Evolutionary conservation across 1,139 yeast species (phyloP), one percentile per base, ranked within the genome.

Genomic region (Waltiozyma sp.): DNA sequence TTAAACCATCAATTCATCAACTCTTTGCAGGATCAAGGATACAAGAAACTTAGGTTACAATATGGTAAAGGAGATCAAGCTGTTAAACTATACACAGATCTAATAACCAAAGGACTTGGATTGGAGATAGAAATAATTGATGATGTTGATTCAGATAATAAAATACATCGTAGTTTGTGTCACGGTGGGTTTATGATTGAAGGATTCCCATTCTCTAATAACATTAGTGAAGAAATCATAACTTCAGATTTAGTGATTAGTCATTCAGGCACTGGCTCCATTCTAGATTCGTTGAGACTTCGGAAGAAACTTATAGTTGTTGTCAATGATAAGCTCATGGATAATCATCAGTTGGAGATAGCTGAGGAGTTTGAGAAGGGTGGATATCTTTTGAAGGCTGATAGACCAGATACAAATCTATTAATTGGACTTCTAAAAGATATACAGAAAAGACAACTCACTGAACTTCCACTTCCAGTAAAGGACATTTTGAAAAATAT

Each of bases 191-290:
- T 69, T 1, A 49, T 52, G 3, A 53, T 75, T 10, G 57, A 60
- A 21, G 77, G 77, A 3, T 64, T 80, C 28, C 70, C 75, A 1
- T 78, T 77, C 56, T 65, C 75, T 5, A 50, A 61, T 2, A 58
- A 65, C 50, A 57, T 81, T 54, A 55, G 60, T 40, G 41, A 50
- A 9, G 47, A 73, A 24, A 71, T 80, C 1, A 35, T 52, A 0
- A 39, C 56, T 3, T 64, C 73, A 1, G 77, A 77, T 43, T 54
- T 85, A 38, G 83, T 89, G 8, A 70, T 91, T 13, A 80, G 95
- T 1, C 97, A 91, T 59, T 96, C 95, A 0, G 97, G 93, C 2
- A 86, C 97, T 0, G 98, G 98, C 2, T 84, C 96, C 0, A 84
- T 91, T 10, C 61, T 91, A 19, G 98, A 91, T 55, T 72, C 85